Base-by-base conservation (phyloP, 768 basidiomycete genomes). In the Suillus spraguei region DNA sequence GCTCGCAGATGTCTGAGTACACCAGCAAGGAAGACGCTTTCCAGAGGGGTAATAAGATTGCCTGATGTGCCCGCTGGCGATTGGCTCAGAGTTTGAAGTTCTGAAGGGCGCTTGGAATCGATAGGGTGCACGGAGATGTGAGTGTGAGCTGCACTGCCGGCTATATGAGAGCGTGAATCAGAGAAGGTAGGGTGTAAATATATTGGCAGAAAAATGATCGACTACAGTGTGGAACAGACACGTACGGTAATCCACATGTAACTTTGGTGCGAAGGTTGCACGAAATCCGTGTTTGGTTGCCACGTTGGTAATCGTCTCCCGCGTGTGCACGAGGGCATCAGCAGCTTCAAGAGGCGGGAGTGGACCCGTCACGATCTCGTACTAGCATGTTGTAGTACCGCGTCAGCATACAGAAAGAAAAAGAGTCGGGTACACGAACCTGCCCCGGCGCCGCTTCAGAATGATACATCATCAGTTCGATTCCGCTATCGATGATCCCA, bases 391-490 rank as follows among this genome's bases (percentile, higher is more conserved):
- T 9, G 41, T 20, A 35, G 32, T 32, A 20, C 28, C 20, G 50
- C 3, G 20, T 44, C n/a, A 42, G 16, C 11, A 41, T 0, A 24
- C 28, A 24, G 11, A 41, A 5, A 13, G 0, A 46, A 9, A 9
- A 22, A 11, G 10, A 13, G 16, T 22, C 14, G 24, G 24, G 0
- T 8, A 4, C 3, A 64, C 72, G 28, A 68, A 86, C 85, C 80
- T 89, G 89, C 17, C 90, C 89, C 4, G 88, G 87, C 1, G 88
- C 90, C 9, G 81, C 86, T 73, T 92, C 90, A 0, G 85, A 71
- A 63, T 91, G 91, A 65, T 85, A 86, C 84, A 88, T 84, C 70
- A 88, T 81, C 7, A 92, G 72, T 69, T 86, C 86, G 9, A 92
- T 82, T 0, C 82, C 84, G 4, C 83, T 80, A 0, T 53, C 66